Conservation (phyloP, 192 early-diverging fungal genomes). For the Piromyces sp. region DNA sequence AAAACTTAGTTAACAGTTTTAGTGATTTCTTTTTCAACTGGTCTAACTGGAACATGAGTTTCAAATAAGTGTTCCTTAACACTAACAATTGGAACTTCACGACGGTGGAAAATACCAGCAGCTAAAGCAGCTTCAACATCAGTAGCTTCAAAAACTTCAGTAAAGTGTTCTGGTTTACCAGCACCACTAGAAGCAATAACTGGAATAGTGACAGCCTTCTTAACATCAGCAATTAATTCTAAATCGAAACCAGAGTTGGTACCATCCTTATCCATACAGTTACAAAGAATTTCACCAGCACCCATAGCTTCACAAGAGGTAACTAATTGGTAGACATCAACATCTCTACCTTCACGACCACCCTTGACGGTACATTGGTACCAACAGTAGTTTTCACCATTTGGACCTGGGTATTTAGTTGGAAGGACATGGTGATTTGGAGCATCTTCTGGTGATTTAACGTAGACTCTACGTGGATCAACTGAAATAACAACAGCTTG, state of each 20-base stretch:
- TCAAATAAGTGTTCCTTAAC: slow-evolving; percentile 61
- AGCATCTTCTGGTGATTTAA: slow-evolving; percentile 50
- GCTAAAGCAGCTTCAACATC: slow-evolving; percentile 90
- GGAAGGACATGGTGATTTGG: slow-evolving; percentile 58
- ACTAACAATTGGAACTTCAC: slow-evolving; percentile 71
- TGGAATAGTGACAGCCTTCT: slow-evolving; percentile 66
- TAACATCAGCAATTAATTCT: slow-evolving; percentile 63
- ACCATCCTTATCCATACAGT: slow-evolving; percentile 98
- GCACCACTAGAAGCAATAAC: slow-evolving; percentile 97
- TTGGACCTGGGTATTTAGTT: slow-evolving; percentile 60
- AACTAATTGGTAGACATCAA: slow-evolving; percentile 84
- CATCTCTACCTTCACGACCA: slow-evolving; percentile 82
- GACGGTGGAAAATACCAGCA: slow-evolving; percentile 94
- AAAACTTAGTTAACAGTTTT: background rate
- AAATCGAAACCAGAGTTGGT: slow-evolving; percentile 93
- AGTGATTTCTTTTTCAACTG: background rate
- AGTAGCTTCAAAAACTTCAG: slow-evolving; percentile 64
- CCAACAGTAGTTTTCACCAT: slow-evolving; percentile 90
- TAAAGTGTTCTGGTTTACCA: slow-evolving; percentile 71
- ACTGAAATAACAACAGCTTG: slow-evolving; percentile 98
- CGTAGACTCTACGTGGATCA: slow-evolving; percentile 89
- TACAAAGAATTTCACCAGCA: slow-evolving; percentile 91
- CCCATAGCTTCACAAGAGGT: slow-evolving; percentile 74
- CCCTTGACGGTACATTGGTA: slow-evolving; percentile 99
- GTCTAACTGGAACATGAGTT: slow-evolving; percentile 31